Evolutionary conservation across 2,329 filamentous ascomycete genomes (phyloP).

Genomic region (Alternaria infectoria): DNA sequence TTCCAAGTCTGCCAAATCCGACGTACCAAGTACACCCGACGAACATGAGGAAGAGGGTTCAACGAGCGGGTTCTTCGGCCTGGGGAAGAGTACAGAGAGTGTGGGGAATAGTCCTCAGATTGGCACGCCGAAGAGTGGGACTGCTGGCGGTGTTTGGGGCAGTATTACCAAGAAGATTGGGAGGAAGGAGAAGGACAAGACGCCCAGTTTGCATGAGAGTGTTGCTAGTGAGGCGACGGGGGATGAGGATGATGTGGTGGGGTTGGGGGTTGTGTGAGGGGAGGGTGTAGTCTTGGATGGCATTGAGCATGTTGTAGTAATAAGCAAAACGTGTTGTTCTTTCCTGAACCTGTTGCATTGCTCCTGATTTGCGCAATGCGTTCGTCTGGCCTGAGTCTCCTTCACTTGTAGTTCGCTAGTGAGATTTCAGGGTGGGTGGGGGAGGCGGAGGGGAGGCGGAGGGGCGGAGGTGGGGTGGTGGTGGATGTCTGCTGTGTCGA

Average conservation of each 20-base stretch:
- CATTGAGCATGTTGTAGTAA: neutral
- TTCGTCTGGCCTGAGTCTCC: too few species aligned
- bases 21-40: slow-evolving; percentile 44
- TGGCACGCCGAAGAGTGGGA: slow-evolving; percentile 46
- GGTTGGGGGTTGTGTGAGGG: neutral
- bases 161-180: slow-evolving; percentile 54
- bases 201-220: slow-evolving; percentile 56
- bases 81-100: slow-evolving; percentile 36
- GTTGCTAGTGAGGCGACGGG: slow-evolving; percentile 50
- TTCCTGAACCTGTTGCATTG: too few species aligned
- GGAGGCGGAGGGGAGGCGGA: too few species aligned
- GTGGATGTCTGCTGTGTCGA: too few species aligned
- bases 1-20: slow-evolving; percentile 35
- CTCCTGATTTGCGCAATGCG: too few species aligned
- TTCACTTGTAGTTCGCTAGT: too few species aligned
- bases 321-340: neutral
- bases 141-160: slow-evolving; percentile 48
- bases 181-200: slow-evolving; percentile 52
- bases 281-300: too few species aligned
- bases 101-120: slow-evolving; percentile 46
- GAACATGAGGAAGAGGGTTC: slow-evolving; percentile 48
- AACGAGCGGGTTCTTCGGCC: slow-evolving; percentile 21
- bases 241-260: slow-evolving; percentile 41
- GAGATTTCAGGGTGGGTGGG: too few species aligned
- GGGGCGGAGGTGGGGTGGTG: too few species aligned